Base-by-base conservation (phyloP, 371 early-diverging fungal genomes). In the Mortierella sp. region DNA sequence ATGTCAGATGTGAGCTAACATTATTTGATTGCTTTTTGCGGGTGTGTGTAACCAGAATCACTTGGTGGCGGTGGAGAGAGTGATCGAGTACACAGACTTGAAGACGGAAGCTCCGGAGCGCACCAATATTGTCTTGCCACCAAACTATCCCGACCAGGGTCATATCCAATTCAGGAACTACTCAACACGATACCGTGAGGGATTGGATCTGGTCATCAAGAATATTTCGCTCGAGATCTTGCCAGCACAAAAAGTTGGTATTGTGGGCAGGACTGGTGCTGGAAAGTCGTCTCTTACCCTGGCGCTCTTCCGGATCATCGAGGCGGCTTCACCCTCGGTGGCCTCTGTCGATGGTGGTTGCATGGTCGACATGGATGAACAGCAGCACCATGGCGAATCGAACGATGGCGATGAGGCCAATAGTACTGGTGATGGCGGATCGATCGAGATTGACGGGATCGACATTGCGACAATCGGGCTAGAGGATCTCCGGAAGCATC, bases 51-150 rank as follows among this genome's bases (percentile, higher is more conserved):
- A n/a, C n/a, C 44, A 80, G 85, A 94, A 91, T 70, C 94, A 94
- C 48, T 92, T 97, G 73, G 93, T 95, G 2, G 88, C 96, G 9
- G 93, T 97, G 48, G 97, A 96, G 85, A 94, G 97, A 58, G 90
- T 96, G 68, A 88, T 93, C 66, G 97, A 99, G 83, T 97, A 97
- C 79, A 91, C 91, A 48, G 92, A 95, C 24, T 81, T 96, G 45
- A 91, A 91, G 9, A 88, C 90, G 2, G 92, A 93, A 64, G 91
- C 92, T 1, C 88, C 85, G 3, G 81, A 71, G 2, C 58, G 69
- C 8, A 76, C 82, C 1, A 80, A 85, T 37, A 63, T 69, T 7
- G 43, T 41, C 4, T 85, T 90, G 0, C 71, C 76, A 0, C 66
- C 71, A 31, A 68, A 66, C 26, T 91, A 91, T 91, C 92, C 92